Conservation (phyloP, 108 stramenopile species). For the Schizochytrium sp. region DNA sequence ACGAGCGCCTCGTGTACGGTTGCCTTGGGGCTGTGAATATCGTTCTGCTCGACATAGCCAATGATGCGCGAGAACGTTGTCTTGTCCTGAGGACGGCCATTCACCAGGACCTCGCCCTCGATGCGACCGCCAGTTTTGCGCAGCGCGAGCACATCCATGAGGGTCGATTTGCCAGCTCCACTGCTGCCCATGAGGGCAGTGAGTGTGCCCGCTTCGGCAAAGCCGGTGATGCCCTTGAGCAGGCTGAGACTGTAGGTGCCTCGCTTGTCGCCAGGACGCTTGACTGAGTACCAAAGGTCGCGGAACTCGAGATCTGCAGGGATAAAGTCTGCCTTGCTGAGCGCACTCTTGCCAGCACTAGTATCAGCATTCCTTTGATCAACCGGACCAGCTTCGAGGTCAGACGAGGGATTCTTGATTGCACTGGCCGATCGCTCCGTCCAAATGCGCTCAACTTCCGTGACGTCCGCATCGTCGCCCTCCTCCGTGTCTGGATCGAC, state of each 20-base stretch:
- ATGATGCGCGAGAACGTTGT: conserved; percentile 23
- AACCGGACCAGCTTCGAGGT: not conserved
- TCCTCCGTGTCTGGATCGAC: not conserved
- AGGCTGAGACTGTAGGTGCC: not conserved
- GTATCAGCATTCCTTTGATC: not conserved
- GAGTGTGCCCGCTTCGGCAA: conserved; percentile 17
- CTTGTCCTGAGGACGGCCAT: conserved; percentile 44
- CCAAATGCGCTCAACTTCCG: not conserved
- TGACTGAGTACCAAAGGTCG: not conserved
- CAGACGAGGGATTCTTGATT: too few relatives aligned
- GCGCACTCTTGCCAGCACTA: not conserved
- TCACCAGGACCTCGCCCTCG: conserved; percentile 49
- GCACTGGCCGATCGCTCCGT: not conserved
- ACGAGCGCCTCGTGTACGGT: conserved; percentile 58
- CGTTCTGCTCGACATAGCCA: conserved; percentile 63
- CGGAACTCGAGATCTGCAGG: not conserved
- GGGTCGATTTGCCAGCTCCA: conserved; percentile 54
- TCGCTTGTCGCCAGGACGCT: not conserved
- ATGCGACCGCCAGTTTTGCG: conserved; percentile 53
- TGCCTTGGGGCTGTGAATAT: conserved; percentile 49
- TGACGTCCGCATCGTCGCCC: not conserved
- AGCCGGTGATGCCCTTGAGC: conserved; percentile 17
- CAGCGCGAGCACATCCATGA: conserved; percentile 64
- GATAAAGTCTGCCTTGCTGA: not conserved
- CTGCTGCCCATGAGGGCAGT: conserved; percentile 34